phyloP scores from a whole-genome alignment of 495 filamentous ascomycete genomes.

The Penicillium paxilli region DNA sequence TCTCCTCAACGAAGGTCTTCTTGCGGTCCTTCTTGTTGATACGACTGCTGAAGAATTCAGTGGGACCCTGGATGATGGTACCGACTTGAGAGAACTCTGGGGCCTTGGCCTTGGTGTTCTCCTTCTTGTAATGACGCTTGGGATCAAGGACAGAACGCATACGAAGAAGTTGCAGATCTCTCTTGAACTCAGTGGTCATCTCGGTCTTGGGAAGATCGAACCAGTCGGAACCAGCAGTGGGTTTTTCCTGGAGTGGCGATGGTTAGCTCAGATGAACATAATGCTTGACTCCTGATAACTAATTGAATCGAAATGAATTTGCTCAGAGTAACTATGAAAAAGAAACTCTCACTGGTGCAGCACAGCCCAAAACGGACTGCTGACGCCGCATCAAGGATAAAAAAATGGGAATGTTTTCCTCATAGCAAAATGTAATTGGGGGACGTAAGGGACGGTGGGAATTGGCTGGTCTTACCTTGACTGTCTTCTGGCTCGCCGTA shows the following conservation, averaged over 20 bases:
- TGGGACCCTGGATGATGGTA: conserved; percentile 84
- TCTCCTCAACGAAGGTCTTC: conserved; percentile 86
- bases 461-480: conserved; percentile 42
- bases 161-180: conserved; percentile 81
- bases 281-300: conserved; percentile 1
- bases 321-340: conserved; percentile 99
- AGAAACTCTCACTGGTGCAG: conserved; percentile 72
- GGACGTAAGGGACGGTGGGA: conserved; percentile 1
- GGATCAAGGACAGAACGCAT: conserved; percentile 89
- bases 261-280: conserved; percentile 27
- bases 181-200: conserved; percentile 78
- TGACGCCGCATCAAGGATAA: conserved; percentile 65
- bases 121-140: conserved; percentile 90
- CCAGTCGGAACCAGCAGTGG: conserved; percentile 68
- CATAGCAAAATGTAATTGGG: conserved; percentile 51
- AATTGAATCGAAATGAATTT: conserved; percentile 17
- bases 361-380: conserved; percentile 74
- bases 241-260: conserved; percentile 48
- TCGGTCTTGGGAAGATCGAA: conserved; percentile 83
- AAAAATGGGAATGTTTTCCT: conserved; percentile 74
- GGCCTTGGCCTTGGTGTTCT: conserved; percentile 59
- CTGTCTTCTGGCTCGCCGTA: conserved; percentile 24
- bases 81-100: conserved; percentile 88
- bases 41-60: conserved; percentile 78
- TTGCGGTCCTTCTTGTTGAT: conserved; percentile 86